Evolutionary conservation across 2,329 filamentous ascomycete species (phyloP).

Genomic region (Aspergillus melleus): DNA sequence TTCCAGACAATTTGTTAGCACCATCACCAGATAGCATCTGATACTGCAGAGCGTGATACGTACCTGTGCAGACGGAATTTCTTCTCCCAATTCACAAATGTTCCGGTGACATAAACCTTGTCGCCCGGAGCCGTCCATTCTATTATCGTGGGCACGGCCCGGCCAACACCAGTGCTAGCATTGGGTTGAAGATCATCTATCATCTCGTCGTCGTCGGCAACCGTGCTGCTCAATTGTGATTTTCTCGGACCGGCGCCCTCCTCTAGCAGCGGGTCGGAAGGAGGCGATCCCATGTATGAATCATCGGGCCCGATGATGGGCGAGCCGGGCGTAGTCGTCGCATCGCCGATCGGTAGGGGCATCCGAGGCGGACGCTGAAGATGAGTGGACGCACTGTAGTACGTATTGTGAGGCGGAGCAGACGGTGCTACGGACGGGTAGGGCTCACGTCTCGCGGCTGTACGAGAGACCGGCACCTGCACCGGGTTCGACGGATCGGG

Average conservation of each 20-base stretch:
- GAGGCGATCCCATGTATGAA: conserved; percentile 46
- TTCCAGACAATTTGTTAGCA: conserved; percentile 13
- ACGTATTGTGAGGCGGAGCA: conserved; percentile 51
- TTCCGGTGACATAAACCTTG: conserved; percentile 94
- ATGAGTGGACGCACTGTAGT: conserved; percentile 43
- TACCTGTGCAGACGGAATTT: conserved; percentile 90
- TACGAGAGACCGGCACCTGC: conserved; percentile 38
- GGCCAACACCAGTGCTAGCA: conserved; percentile 68
- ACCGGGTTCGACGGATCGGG: conserved; percentile 40
- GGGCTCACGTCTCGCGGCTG: conserved; percentile 30
- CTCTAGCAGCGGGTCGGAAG: conserved; percentile 46
- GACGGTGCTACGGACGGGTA: conserved; percentile 38
- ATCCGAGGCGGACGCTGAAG: conserved; percentile 72
- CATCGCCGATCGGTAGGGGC: conserved; percentile 90
- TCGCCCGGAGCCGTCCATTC: conserved; percentile 84
- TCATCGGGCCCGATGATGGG: conserved; percentile 78
- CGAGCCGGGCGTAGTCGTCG: conserved; percentile 83
- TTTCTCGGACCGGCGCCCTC: conserved; percentile 56
- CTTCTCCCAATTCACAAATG: conserved; percentile 95
- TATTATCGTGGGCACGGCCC: conserved; percentile 78
- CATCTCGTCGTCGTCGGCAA: conserved; percentile 70
- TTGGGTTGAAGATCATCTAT: conserved; percentile 69
- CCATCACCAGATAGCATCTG: conserved; percentile 3
- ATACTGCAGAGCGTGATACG: conserved; percentile 42
- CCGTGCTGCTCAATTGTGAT: conserved; percentile 56